Percentiles rank a stretch among this genome's conserved stretches.
Conservation (phyloP, 2,329 filamentous ascomycete genomes). For the Myrmaecium sp. region DNA sequence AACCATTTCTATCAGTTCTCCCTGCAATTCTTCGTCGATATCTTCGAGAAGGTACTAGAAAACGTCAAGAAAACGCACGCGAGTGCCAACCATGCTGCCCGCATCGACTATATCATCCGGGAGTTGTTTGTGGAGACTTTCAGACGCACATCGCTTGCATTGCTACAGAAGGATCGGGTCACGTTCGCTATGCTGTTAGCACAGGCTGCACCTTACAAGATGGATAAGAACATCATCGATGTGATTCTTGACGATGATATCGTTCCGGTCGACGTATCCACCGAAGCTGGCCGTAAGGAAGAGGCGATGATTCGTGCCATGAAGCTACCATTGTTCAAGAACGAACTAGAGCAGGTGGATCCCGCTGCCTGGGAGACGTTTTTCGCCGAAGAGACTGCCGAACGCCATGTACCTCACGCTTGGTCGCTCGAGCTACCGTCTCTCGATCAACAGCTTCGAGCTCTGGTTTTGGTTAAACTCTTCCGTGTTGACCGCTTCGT, state of each 20-base stretch:
- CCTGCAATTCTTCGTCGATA: conserved; percentile 92
- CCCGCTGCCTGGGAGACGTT: conserved; percentile 62
- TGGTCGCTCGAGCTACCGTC: conserved; percentile 50
- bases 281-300: conserved; percentile 43
- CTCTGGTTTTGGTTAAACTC: conserved; percentile 81
- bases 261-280: conserved; percentile 63
- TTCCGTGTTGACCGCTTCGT: conserved; percentile 94
- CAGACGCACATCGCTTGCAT: conserved; percentile 78
- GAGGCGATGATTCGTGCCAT: conserved; percentile 52
- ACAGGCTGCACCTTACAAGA: conserved; percentile 87
- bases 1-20: conserved; percentile 99
- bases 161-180: conserved; percentile 86
- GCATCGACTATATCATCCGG: conserved; percentile 78
- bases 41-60: conserved; percentile 83
- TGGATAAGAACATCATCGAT: conserved; percentile 84
- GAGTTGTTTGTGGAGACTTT: conserved; percentile 86
- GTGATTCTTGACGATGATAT: conserved; percentile 64
- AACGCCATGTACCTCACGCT: conserved; percentile 61
- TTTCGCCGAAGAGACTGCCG: conserved; percentile 69
- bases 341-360: conserved; percentile 46
- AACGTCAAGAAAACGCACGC: conserved; percentile 56
- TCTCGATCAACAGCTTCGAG: conserved; percentile 61
- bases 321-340: conserved; percentile 57
- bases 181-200: conserved; percentile 89
- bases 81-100: conserved; percentile 57